Conservation (phyloP, 495 filamentous ascomycete species). For the Penicillium daleae region DNA sequence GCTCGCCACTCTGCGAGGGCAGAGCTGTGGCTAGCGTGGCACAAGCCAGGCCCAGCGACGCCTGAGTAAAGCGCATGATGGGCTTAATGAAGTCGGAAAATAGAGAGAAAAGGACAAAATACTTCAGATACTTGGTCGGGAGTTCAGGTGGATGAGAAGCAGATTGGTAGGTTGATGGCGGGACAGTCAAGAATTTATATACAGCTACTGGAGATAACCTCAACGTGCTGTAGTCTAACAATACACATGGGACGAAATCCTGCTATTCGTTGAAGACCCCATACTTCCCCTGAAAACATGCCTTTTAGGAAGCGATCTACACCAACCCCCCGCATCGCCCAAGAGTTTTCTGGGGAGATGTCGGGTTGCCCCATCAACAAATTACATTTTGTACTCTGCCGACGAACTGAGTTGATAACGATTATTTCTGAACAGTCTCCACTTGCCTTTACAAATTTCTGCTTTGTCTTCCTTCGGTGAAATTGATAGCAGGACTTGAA, state of each 20-base stretch:
- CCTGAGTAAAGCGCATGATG: constrained; percentile 11
- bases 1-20: constrained; percentile 12
- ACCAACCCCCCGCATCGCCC: not conserved
- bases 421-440: not conserved
- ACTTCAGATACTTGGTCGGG: not conserved
- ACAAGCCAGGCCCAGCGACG: not conserved
- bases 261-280: not conserved
- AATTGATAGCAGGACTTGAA: not conserved
- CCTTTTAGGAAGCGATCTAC: not conserved
- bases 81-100: not conserved
- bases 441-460: not conserved
- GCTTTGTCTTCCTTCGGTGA: not conserved
- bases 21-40: constrained; percentile 4
- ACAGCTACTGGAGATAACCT: not conserved
- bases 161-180: not conserved
- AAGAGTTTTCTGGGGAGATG: not conserved
- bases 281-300: not conserved
- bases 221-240: not conserved
- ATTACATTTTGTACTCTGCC: not conserved
- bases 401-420: not conserved
- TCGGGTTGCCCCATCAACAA: not conserved
- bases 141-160: not conserved
- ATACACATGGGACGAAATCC: not conserved
- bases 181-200: not conserved
- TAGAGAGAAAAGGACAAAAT: not conserved